Evolutionary conservation across 2,329 filamentous ascomycete species (phyloP).

Genomic region (Ophiostoma australiae): DNA sequence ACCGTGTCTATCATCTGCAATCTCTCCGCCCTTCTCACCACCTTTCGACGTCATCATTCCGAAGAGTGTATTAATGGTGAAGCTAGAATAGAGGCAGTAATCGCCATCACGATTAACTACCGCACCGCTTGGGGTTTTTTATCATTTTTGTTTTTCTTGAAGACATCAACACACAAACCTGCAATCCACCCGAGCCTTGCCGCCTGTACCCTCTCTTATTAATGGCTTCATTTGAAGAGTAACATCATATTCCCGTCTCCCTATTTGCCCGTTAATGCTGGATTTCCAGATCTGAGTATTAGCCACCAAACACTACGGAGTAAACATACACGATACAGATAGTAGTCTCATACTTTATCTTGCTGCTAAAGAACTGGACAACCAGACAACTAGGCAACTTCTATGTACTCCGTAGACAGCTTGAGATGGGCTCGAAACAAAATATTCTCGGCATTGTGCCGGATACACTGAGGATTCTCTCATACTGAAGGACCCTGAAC

Average conservation of each 20-base stretch:
- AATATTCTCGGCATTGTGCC: neutral
- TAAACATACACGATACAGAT: neutral
- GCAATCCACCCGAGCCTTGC: neutral
- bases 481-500: constrained; percentile 2
- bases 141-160: too few species aligned
- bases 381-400: too few species aligned
- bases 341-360: neutral
- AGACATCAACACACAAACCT: neutral
- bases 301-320: neutral
- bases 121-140: neutral
- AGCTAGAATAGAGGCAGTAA: neutral
- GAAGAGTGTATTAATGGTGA: neutral
- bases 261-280: neutral
- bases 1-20: neutral
- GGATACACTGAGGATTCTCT: neutral
- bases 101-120: neutral
- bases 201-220: neutral
- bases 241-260: neutral
- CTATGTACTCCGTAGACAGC: too few species aligned
- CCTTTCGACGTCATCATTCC: constrained; percentile 4
- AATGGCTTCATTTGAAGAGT: neutral
- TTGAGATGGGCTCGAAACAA: too few species aligned
- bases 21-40: constrained; percentile 14
- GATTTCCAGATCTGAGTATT: neutral
- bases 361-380: too few species aligned